These are phyloP conservation scores for Trichoderma cornu-damae DNA, from an alignment of 2,329 filamentous ascomycete species.

Conservation along the genomic window DNA sequence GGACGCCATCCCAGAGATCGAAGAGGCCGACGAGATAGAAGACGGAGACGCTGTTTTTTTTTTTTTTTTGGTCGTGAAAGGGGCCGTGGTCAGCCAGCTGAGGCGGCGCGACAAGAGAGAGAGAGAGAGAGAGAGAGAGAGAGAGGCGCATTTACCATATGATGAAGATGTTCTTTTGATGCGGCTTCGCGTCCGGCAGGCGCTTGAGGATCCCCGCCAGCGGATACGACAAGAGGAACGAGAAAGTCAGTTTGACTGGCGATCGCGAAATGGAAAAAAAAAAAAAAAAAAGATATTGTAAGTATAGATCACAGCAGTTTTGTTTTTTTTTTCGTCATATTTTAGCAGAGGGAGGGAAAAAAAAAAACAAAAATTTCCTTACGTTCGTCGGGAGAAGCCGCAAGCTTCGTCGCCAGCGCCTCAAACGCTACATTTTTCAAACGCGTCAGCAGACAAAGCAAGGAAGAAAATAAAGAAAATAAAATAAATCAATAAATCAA, in stretches of 20 bases:
- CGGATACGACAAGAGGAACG: conserved; percentile 88
- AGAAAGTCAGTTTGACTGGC: conserved; percentile 85
- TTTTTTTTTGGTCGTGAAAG: no score
- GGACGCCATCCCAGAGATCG: conserved; percentile 80
- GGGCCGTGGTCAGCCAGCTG: no score
- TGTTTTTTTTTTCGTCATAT: no score
- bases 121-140: no score
- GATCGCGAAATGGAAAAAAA: no score
- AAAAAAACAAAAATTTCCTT: conserved; percentile 21
- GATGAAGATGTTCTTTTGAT: conserved; percentile 82
- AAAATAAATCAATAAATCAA: no score
- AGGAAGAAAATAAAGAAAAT: not conserved
- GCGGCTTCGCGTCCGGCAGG: conserved; percentile 77
- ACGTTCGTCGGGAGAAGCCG: conserved; percentile 39
- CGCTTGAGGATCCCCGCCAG: conserved; percentile 84
- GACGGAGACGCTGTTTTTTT: conserved; percentile 63
- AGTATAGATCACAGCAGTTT: no score
- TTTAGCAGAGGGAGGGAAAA: not conserved
- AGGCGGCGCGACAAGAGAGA: no score
- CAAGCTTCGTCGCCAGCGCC: conserved; percentile 30
- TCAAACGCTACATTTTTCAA: conserved; percentile 32
- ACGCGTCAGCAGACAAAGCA: conserved; percentile 11
- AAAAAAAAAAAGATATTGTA: conserved; percentile 8
- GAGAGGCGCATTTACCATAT: conserved; percentile 55
- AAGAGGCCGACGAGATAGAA: conserved; percentile 95